Base-by-base conservation (phyloP, 257 asterid species). In the Przewalskia tangutica region DNA sequence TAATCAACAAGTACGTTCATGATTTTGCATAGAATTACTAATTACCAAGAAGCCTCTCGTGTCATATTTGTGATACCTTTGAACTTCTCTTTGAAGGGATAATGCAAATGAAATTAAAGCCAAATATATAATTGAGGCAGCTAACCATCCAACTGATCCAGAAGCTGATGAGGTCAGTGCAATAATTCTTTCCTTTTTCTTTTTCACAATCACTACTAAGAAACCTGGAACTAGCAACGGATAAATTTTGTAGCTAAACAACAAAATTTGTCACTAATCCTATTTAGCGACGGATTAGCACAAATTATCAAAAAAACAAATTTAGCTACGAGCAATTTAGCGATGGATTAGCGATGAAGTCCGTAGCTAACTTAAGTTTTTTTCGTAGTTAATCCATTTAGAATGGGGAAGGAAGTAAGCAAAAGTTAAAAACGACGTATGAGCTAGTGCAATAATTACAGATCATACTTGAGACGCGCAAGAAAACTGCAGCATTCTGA, bases 91-190 rank as follows among this genome's bases (percentile, higher is more conserved):
- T 32, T 85, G 62, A 67, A 93, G 92, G 89, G 98, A 93, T 17
- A 94, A 91, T 78, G 97, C 98, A 7, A 84, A 84, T 40, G 90
- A 93, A n/a, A 86, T 94, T 70, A 93, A 89, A 79, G 98, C 98
- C 36, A 93, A 94, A 68, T 93, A 91, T 81, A 91, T 94, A 12
- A 27, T 73, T 46, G 79, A 73, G 23, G 79, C 79, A 20, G 79
- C 79, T 48, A 73, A 73, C 44, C 98, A 94, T 80, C 98, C 98
- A 3, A 93, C 97, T 16, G 98, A 94, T 82, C 98, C 98, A 4
- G 98, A 94, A 75, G 98, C 89, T 16, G 98, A 94, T 84, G 95
- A 94, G 93, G 97, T 93, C 46, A 85, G 84, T 66, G n/a, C 58
- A 70, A 34, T 65, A 4, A n/a, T 7, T 44, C 12, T 11, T 32